A percentile compares a stretch with the other conserved stretches of the same genome.
phyloP scores from a whole-genome alignment of 2,329 filamentous ascomycete species.

The Phyllosticta citrichinensis region DNA sequence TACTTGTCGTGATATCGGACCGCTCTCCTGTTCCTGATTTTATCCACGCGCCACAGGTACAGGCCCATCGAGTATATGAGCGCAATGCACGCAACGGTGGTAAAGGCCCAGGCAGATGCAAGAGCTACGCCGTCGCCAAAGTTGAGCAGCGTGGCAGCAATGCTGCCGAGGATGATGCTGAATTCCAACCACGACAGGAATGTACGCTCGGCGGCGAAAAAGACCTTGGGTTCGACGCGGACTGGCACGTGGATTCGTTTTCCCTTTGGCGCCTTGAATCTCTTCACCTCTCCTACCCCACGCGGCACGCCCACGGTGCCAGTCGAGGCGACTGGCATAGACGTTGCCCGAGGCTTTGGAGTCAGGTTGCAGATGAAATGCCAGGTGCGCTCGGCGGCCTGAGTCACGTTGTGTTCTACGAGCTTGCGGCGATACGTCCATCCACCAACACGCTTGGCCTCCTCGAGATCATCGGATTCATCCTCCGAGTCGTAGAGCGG shows the following conservation, averaged over 20 bases:
- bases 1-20: conserved; percentile 85
- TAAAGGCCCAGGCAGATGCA: conserved; percentile 60
- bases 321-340: neutral
- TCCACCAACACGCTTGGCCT: conserved; percentile 66
- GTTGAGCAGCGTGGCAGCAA: conserved; percentile 32
- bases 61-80: conserved; percentile 76
- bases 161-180: conserved; percentile 73
- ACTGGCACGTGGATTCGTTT: conserved; percentile 90
- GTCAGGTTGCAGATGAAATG: conserved; percentile 23
- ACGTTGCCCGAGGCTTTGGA: neutral
- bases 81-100: conserved; percentile 63
- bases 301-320: conserved; percentile 33
- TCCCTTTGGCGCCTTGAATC: conserved; percentile 63
- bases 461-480: conserved; percentile 62
- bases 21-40: conserved; percentile 73
- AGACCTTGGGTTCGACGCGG: conserved; percentile 94
- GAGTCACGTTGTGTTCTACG: conserved; percentile 39
- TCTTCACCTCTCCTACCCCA: conserved; percentile 30
- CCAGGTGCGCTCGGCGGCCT: conserved; percentile 28
- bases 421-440: conserved; percentile 59
- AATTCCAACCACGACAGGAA: conserved; percentile 97
- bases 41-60: conserved; percentile 79
- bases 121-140: conserved; percentile 27
- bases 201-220: conserved; percentile 90
- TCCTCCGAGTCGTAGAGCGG: conserved; percentile 88